Conservation (phyloP, 768 basidiomycete genomes). For the Boletellus sp. region DNA sequence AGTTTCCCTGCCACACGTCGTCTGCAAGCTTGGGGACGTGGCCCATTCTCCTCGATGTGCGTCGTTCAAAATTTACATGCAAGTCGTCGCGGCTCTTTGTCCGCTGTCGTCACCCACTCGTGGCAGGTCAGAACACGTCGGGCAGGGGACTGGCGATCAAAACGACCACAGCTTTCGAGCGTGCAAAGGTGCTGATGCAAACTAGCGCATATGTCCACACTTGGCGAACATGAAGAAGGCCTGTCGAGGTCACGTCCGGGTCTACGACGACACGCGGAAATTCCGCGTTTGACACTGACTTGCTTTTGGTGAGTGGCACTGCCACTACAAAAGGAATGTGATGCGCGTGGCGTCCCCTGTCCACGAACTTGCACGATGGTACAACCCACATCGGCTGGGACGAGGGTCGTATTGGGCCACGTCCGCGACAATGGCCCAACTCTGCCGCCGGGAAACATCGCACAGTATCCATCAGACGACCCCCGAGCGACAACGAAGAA, state of each 20-base stretch:
- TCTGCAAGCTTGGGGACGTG: too few species aligned
- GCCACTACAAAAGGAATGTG: conserved; percentile 13
- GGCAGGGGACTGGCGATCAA: too few species aligned
- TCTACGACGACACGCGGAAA: not conserved
- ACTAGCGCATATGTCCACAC: not conserved
- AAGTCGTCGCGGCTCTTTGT: too few species aligned
- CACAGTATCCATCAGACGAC: not conserved
- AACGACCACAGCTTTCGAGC: too few species aligned
- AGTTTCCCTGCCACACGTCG: too few species aligned
- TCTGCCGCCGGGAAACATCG: not conserved
- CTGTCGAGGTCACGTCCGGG: not conserved
- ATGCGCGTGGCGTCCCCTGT: conserved; percentile 30
- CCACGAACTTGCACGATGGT: conserved; percentile 13
- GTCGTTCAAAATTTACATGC: too few species aligned
- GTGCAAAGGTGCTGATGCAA: too few species aligned
- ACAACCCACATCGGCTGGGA: not conserved
- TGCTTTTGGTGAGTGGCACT: conserved; percentile 2
- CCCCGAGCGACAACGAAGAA: not conserved
- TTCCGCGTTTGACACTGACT: not conserved
- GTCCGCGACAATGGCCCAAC: not conserved
- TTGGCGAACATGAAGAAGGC: not conserved
- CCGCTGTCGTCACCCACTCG: too few species aligned
- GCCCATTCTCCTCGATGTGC: too few species aligned
- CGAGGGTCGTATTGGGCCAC: not conserved
- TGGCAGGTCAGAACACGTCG: too few species aligned